Evolutionary conservation across 1,284 basidiomycete species (phyloP).

Genomic region (Caloboletus firmus): DNA sequence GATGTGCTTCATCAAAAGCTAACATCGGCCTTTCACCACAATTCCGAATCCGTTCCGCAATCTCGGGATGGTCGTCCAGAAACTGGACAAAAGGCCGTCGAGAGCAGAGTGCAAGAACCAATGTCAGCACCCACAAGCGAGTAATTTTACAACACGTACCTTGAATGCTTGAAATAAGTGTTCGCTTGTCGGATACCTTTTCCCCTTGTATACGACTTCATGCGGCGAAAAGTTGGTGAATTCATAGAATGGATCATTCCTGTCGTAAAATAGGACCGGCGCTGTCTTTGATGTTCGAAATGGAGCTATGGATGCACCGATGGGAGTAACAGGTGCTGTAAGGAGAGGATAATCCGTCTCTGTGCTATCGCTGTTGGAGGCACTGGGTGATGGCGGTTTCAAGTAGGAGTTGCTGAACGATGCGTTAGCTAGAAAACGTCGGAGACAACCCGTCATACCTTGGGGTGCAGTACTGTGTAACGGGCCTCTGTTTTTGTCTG

Average conservation of each 20-base stretch:
- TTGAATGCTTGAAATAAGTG: conserved; percentile 71
- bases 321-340: conserved; percentile 32
- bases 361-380: conserved; percentile 4
- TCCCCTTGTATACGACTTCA: conserved; percentile 53
- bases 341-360: conserved; percentile 35
- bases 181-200: conserved; percentile 64
- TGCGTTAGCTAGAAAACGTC: background rate
- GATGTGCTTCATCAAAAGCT: conserved; percentile 66
- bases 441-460: conserved; percentile 13
- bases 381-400: conserved; percentile 15
- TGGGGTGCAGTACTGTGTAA: conserved; percentile 29
- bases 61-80: conserved; percentile 50
- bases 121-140: background rate
- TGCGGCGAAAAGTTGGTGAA: conserved; percentile 71
- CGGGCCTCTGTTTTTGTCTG: conserved; percentile 23
- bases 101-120: background rate
- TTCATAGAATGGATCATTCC: conserved; percentile 59
- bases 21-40: conserved; percentile 57
- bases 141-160: conserved; percentile 35
- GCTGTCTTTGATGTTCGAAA: conserved; percentile 30
- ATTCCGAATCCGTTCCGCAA: conserved; percentile 64
- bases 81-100: conserved; percentile 42
- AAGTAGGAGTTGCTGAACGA: conserved; percentile 15
- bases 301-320: conserved; percentile 32
- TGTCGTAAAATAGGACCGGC: conserved; percentile 59